These are phyloP conservation scores for Ceratocystis cubensis DNA, from an alignment of 2,329 filamentous ascomycete species.

Conservation along the genomic window DNA sequence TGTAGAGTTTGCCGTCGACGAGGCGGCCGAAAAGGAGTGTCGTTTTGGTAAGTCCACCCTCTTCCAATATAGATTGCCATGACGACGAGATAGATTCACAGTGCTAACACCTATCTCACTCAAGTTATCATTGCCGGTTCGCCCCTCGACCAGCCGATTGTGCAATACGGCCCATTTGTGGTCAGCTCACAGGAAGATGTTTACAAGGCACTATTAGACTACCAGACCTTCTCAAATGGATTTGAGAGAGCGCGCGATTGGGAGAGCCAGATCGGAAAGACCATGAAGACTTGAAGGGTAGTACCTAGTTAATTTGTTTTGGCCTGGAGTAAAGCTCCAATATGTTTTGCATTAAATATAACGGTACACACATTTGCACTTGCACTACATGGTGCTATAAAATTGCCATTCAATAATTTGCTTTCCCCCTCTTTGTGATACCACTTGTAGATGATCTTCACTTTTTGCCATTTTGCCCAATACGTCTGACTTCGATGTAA, in stretches of 20 bases:
- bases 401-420: no score
- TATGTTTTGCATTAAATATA: no score
- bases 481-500: not conserved
- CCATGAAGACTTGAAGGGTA: slow-evolving; percentile 36
- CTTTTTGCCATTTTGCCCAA: no score
- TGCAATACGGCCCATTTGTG: slow-evolving; percentile 82
- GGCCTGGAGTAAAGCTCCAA: no score
- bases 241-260: slow-evolving; percentile 70
- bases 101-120: slow-evolving; percentile 2
- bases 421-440: no score
- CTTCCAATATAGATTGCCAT: not conserved
- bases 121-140: slow-evolving; percentile 61
- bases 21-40: slow-evolving; percentile 45
- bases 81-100: not conserved
- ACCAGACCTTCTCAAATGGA: slow-evolving; percentile 58
- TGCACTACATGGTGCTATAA: no score
- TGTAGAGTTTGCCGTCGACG: slow-evolving; percentile 57
- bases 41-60: slow-evolving; percentile 33
- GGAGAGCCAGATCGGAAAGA: slow-evolving; percentile 78
- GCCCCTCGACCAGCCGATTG: slow-evolving; percentile 65
- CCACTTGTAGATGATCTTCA: no score
- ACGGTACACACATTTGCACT: no score
- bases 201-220: slow-evolving; percentile 65
- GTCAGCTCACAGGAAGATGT: slow-evolving; percentile 59
- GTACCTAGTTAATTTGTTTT: no score